Base-by-base conservation (phyloP, 306 rosid genomes). In the Geum urbanum region DNA sequence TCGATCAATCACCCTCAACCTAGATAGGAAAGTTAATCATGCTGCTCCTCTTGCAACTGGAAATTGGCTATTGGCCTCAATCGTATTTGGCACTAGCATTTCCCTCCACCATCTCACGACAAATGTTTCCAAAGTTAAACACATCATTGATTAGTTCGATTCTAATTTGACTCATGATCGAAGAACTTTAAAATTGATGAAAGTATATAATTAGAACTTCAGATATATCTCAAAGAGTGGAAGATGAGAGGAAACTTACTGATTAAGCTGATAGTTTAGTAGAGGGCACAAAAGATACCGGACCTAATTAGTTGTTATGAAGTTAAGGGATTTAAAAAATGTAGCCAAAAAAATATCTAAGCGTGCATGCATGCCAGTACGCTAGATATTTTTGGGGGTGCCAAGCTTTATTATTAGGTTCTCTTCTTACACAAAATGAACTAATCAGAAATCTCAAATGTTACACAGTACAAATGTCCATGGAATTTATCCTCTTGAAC, bases 11-110 rank as follows among this genome's bases (percentile, higher is more conserved):
- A 46, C 19, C 37, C 32, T 45, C 46, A 10, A 51, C n/a, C 54
- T 19, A 63, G 61, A 69, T 52, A 41, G 66, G 8, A 69, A 24
- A 11, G 64, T 24, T 41, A 13, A 64, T 63, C 44, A 49, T 72
- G 37, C 49, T 37, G 50, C 27, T 24, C 27, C 62, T 51, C 37
- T 51, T 68, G 10, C 59, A 41, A 53, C 8, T 40, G 63, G 51
- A 5, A 4, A 18, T 16, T 24, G 27, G 27, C 27, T 24, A 24
- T n/a, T n/a, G n/a, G n/a, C n/a, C n/a, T n/a, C n/a, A n/a, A n/a
- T n/a, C n/a, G n/a, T n/a, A n/a, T 24, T 24, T 24, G 27, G 27
- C 22, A 50, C n/a, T n/a, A 16, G 19, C n/a, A 50, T 6, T 43
- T 43, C 46, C 46, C 46, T 43, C 7, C 9, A 5, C 6, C 7